Evolutionary conservation across 768 basidiomycete species (phyloP), one percentile per base, ranked within the genome.

Genomic region (Hebeloma cylindrosporum): DNA sequence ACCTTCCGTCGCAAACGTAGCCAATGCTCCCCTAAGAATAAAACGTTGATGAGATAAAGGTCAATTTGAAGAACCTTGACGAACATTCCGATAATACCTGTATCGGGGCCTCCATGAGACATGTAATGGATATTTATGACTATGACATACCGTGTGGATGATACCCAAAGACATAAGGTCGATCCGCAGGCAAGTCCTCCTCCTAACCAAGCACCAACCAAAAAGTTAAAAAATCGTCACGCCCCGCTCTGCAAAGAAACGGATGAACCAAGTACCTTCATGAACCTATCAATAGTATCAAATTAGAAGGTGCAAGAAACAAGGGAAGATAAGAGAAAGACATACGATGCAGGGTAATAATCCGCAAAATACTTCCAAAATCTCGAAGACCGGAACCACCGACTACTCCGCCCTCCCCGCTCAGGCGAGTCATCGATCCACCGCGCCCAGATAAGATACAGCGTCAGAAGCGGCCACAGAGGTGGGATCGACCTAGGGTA

Each of bases 1-100:
- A 85, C 91, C 86, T 72, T 98, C 95, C 16, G 93, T 94, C 2
- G 83, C 95, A 55, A 99, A 98, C n/a, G 93, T 97, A 7, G 89
- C 89, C 30, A 96, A 71, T 3, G 93, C 91, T 30, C 93, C 93
- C 88, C 92, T 94, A 49, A 20, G 21, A 40, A 37, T 25, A 44
- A 38, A 30, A 31, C 16, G 20, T 40, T 11, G 49, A 38, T 47
- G n/a, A 23, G 17, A 16, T 21, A 1, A 17, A n/a, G 27, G 10
- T 22, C 20, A 10, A 33, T 16, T 1, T 23, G 31, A 45, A 20
- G 16, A 32, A n/a, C n/a, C 5, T 27, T 21, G 16, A 67, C 87
- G 59, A 72, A 95, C 93, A 96, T 97, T 57, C 95, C 94, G 62
- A 99, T 97, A 53, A 99, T 97, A 29, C 93, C 91, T 93, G 53